Percentiles rank a stretch among this genome's conserved stretches.
Conservation (phyloP, 192 early-diverging fungal species). For the Helicostylum pulchrum region DNA sequence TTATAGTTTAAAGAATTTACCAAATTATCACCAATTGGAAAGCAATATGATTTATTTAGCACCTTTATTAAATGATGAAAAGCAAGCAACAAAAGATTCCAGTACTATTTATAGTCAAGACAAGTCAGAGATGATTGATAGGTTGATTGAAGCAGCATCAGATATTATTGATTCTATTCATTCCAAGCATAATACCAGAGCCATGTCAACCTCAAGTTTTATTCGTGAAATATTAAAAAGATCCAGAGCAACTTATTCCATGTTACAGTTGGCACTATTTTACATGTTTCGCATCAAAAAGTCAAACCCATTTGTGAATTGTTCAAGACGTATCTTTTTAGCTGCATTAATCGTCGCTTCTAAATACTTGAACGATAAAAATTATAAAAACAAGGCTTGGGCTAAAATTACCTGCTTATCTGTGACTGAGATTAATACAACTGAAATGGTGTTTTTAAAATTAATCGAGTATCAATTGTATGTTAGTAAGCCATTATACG, state of each 20-base stretch:
- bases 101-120: conserved; percentile 10
- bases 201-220: conserved; percentile 52
- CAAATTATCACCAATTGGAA: neutral
- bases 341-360: conserved; percentile 81
- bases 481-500: conserved; percentile 39
- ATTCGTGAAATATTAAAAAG: conserved; percentile 67
- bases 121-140: conserved; percentile 19
- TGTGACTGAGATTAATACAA: conserved; percentile 72
- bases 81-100: conserved; percentile 8
- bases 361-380: conserved; percentile 83
- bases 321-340: conserved; percentile 79
- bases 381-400: conserved; percentile 86
- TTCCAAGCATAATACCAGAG: conserved; percentile 14
- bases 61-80: neutral
- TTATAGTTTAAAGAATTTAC: neutral
- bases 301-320: conserved; percentile 42
- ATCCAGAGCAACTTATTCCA: conserved; percentile 64
- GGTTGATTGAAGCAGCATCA: conserved; percentile 19
- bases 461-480: conserved; percentile 77
- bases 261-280: conserved; percentile 65
- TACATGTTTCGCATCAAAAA: conserved; percentile 59
- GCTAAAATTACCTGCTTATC: conserved; percentile 80
- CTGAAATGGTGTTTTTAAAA: conserved; percentile 76
- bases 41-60: conserved; percentile 7
- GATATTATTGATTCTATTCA: conserved; percentile 31